Conservation (phyloP, 176 grass and related monocot genomes). For the Poa pratensis region DNA sequence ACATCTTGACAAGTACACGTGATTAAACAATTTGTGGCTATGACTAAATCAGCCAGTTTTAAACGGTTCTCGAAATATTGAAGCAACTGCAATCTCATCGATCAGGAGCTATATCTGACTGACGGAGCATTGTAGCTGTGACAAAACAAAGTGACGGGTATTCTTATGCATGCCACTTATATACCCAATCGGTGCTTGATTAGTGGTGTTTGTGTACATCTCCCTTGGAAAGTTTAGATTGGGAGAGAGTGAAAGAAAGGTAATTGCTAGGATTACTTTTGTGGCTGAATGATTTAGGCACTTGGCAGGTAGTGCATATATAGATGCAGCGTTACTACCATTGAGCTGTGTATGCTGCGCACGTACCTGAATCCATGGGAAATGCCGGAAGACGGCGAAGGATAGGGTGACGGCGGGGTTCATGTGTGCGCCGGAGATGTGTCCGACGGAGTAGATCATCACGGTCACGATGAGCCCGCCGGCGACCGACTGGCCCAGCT, state of each 20-base stretch:
- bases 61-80: neutral
- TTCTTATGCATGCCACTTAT: neutral
- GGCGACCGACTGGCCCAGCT: conserved; percentile 87
- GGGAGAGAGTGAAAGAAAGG: conserved; percentile 20
- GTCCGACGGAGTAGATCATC: conserved; percentile 96
- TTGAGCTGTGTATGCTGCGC: neutral
- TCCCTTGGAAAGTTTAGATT: neutral
- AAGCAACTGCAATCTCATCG: neutral
- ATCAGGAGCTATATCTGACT: neutral
- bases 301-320: neutral
- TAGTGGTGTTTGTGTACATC: neutral
- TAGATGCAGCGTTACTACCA: neutral
- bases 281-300: neutral
- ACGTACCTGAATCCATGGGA: conserved; percentile 94
- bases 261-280: neutral
- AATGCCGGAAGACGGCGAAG: conserved; percentile 85
- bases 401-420: conserved; percentile 95
- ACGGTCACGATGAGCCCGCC: conserved; percentile 94
- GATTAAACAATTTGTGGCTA: neutral
- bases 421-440: conserved; percentile 99
- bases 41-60: conserved; percentile 6
- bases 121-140: neutral
- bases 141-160: conserved; percentile 3
- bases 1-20: conserved; percentile 38
- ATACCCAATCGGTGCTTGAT: neutral